Evolutionary conservation across 352 stramenopile species (phyloP).

Genomic region (Phytophthora sp.): DNA sequence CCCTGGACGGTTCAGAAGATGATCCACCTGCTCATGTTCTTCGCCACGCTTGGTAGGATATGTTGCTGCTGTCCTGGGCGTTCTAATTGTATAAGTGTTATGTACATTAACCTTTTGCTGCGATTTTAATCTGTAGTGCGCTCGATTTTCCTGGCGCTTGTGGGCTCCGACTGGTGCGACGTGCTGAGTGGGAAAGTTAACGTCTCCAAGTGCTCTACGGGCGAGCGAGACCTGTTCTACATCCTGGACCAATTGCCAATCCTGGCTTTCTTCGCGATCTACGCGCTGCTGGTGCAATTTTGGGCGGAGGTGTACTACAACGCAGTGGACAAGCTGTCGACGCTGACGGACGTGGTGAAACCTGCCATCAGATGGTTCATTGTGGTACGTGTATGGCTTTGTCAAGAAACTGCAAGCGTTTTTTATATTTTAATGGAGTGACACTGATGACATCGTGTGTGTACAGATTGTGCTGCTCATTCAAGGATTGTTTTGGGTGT

Average conservation of each 20-base stretch:
- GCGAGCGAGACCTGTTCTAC: slow-evolving; percentile 86
- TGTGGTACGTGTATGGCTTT: slow-evolving; percentile 38
- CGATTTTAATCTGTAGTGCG: slow-evolving; percentile 48
- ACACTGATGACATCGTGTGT: slow-evolving; percentile 3
- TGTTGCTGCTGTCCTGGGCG: neutral
- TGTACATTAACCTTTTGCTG: neutral
- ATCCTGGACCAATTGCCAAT: slow-evolving; percentile 86
- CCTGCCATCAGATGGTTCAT: slow-evolving; percentile 72
- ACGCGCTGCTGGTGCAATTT: slow-evolving; percentile 85
- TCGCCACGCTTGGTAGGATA: slow-evolving; percentile 65
- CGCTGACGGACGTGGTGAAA: slow-evolving; percentile 71
- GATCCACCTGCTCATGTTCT: slow-evolving; percentile 85
- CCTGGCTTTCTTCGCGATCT: slow-evolving; percentile 82
- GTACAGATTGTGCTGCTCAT: slow-evolving; percentile 60
- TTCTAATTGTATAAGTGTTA: neutral
- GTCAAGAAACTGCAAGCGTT: neutral
- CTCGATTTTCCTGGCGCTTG: slow-evolving; percentile 72
- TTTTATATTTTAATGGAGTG: neutral
- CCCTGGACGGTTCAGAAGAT: slow-evolving; percentile 90
- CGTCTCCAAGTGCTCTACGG: slow-evolving; percentile 54
- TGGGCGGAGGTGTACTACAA: slow-evolving; percentile 92
- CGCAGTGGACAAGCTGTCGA: slow-evolving; percentile 72
- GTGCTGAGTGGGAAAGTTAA: slow-evolving; percentile 74
- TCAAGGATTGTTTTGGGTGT: slow-evolving; percentile 79
- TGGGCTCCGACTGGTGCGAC: slow-evolving; percentile 84